Percentiles rank a stretch among this genome's conserved stretches.
phyloP scores from a whole-genome alignment of 2,329 filamentous ascomycete species.

The Fusarium sp. region DNA sequence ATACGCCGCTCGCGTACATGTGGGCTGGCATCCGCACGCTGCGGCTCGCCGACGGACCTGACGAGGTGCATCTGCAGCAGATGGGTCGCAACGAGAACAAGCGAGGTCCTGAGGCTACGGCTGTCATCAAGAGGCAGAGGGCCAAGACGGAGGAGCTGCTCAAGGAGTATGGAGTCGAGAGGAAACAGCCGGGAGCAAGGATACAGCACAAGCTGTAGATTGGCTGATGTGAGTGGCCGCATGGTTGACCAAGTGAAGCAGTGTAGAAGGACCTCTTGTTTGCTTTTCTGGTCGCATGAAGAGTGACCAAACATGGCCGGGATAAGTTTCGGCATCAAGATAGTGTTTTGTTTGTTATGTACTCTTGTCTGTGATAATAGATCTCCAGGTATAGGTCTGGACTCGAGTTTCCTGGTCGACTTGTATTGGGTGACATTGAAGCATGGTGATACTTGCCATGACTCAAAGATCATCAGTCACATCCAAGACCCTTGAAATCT shows the following conservation, averaged over 20 bases:
- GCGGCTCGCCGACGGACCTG: constrained; percentile 90
- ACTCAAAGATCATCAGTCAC: constrained; percentile 11
- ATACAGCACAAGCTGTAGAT: constrained; percentile 60
- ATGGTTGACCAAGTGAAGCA: constrained; percentile 23
- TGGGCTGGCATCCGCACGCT: constrained; percentile 86
- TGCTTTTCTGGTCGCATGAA: constrained; percentile 8
- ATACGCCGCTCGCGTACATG: constrained; percentile 89
- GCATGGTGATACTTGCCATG: background rate
- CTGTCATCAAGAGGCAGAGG: constrained; percentile 73
- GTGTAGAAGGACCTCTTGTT: constrained; percentile 18
- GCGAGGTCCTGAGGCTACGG: constrained; percentile 69
- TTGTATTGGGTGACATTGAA: constrained; percentile 11
- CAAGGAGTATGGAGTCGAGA: constrained; percentile 64
- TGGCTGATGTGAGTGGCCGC: constrained; percentile 2
- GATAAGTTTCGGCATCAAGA: background rate
- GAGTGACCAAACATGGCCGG: background rate
- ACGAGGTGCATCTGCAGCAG: constrained; percentile 92
- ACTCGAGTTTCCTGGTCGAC: background rate
- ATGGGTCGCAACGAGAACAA: constrained; percentile 85
- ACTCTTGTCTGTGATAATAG: background rate
- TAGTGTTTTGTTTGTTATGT: constrained; percentile 1
- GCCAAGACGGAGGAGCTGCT: constrained; percentile 74
- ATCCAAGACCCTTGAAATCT: background rate
- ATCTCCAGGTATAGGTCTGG: background rate
- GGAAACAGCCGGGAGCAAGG: constrained; percentile 62